Evolutionary conservation across 176 grass and related monocot genomes (phyloP), one percentile per base, ranked within the genome.

Genomic region (Musa schizocarpa): DNA sequence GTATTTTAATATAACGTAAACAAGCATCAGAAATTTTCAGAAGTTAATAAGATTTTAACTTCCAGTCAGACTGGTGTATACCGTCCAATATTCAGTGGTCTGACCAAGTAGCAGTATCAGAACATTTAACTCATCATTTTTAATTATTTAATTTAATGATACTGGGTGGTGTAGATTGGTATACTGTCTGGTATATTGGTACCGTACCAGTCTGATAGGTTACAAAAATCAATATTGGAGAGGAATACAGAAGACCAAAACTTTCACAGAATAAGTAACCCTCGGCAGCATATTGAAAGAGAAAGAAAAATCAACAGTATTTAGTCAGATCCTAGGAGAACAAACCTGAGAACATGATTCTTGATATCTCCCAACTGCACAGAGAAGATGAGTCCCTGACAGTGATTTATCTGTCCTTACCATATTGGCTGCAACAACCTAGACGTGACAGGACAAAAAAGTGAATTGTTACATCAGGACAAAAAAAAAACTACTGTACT

Each of bases 341-440:
- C 34, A 69, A 82, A 98, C 95, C 95, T 99, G 95, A 71, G 95
- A 99, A 80, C 95, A 99, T 53, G 90, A 90, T 93, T 99, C 90
- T 77, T 94, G 95, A 82, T 94, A 99, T 84, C 85, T 89, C 57
- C 95, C 95, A 65, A 99, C 95, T 65, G 95, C 95, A 99, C 90
- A 99, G 2, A 99, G 90, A 83, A 99, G 90, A 94, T 99, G 95
- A 13, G 87, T 99, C 67, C 95, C 90, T 72, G 86, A 93, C 14
- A 99, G 80, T 5, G 90, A 91, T 78, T 94, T 99, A 78, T 99
- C 95, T 0, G 90, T 91, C 81, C 90, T 94, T 80, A 99, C 95
- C 95, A 98, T 98, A 94, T 98, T 98, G 75, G 95, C 95, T 54
- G 90, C 95, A 81, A 98, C 88, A 84, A 98, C 95, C 95, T 94